Percentiles rank a stretch among this genome's conserved stretches.
phyloP scores from a whole-genome alignment of 345 rosid genomes.

The Turnera subulata region DNA sequence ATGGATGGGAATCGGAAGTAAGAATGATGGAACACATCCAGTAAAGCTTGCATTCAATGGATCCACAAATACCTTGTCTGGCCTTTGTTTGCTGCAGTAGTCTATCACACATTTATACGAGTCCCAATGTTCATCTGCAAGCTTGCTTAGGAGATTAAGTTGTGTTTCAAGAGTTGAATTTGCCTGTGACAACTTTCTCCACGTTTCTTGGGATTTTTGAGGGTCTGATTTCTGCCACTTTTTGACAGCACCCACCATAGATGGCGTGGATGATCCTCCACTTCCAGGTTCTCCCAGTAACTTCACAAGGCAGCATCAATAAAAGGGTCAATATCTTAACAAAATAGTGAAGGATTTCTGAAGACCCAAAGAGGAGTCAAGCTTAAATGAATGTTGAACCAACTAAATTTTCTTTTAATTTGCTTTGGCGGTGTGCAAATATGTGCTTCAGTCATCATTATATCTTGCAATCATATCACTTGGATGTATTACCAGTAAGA shows the following conservation, averaged over 20 bases:
- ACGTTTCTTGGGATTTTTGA: slow-evolving; percentile 63
- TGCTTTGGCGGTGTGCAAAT: background rate
- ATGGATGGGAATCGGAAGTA: no score
- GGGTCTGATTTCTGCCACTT: slow-evolving; percentile 93
- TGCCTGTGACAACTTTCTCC: slow-evolving; percentile 74
- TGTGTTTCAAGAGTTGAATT: slow-evolving; percentile 72
- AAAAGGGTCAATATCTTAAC: background rate
- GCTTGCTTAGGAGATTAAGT: slow-evolving; percentile 53
- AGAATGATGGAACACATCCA: no score
- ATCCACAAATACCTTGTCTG: slow-evolving; percentile 53
- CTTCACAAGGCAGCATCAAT: slow-evolving; percentile 34
- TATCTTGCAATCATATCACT: no score
- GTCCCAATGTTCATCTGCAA: slow-evolving; percentile 73
- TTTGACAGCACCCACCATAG: slow-evolving; percentile 97
- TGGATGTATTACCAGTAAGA: no score
- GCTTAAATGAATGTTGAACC: background rate
- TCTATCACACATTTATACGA: slow-evolving; percentile 52
- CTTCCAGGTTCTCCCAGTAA: slow-evolving; percentile 89
- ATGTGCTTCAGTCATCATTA: no score
- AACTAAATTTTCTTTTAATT: background rate
- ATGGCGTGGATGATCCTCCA: slow-evolving; percentile 97
- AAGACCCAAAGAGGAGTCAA: background rate
- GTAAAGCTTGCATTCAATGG: no score
- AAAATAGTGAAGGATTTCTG: background rate
- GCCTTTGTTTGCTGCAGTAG: slow-evolving; percentile 58